Conservation (phyloP, 768 basidiomycete genomes). For the Russula ochroleuca region DNA sequence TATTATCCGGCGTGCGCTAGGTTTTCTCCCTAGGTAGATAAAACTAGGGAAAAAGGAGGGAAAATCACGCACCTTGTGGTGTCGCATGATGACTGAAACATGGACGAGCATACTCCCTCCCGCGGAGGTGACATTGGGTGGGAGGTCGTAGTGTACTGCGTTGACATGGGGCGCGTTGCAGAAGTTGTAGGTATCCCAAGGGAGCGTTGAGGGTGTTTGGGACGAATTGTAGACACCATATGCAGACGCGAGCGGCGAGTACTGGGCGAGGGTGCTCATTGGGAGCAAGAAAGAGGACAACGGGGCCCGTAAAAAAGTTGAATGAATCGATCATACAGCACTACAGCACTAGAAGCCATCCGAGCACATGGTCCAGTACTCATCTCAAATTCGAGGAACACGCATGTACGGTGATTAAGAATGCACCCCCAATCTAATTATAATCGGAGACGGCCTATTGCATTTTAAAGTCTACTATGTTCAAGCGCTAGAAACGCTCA, state of each 20-base stretch:
- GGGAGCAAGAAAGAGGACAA: neutral
- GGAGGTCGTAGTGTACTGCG: slow-evolving; percentile 37
- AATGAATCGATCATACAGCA: neutral
- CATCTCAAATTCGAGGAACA: neutral
- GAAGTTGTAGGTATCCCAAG: slow-evolving; percentile 53
- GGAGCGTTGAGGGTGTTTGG: slow-evolving; percentile 37
- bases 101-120: slow-evolving; percentile 38
- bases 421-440: slow-evolving; percentile 6
- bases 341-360: neutral
- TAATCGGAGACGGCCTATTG: neutral
- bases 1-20: slow-evolving; percentile 48
- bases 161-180: slow-evolving; percentile 50
- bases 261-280: neutral
- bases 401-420: neutral
- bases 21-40: neutral
- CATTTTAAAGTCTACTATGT: slow-evolving; percentile 12
- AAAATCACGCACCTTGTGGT: slow-evolving; percentile 41
- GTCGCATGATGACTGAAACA: slow-evolving; percentile 43
- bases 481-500: slow-evolving; percentile 30
- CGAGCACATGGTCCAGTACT: neutral
- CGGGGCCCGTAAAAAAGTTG: neutral
- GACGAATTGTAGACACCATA: slow-evolving; percentile 46
- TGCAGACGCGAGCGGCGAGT: slow-evolving; percentile 3
- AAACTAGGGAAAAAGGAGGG: neutral
- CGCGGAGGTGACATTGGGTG: slow-evolving; percentile 28